Conservation (phyloP, 257 asterid species). For the Nicotiana sylvestris region DNA sequence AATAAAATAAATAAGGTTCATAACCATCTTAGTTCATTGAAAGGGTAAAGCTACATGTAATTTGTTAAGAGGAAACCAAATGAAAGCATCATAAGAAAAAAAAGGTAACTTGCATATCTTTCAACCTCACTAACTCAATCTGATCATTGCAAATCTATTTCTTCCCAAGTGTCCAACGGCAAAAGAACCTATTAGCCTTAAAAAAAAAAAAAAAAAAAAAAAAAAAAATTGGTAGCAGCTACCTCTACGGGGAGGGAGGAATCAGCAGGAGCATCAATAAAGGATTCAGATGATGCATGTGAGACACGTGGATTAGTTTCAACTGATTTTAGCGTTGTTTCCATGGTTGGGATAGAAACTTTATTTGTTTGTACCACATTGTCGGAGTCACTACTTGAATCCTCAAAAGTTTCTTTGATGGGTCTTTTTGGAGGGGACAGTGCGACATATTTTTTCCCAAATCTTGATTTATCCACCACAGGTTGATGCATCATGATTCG, state of each 20-base stretch:
- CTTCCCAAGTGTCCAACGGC: background rate
- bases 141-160: background rate
- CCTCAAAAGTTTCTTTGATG: constrained; percentile 39
- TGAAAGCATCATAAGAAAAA: background rate
- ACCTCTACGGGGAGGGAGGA: constrained; percentile 84
- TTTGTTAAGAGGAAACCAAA: constrained; percentile 8
- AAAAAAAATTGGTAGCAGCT: constrained; percentile 8
- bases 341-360: constrained; percentile 31
- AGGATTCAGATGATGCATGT: constrained; percentile 32
- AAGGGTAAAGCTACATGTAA: constrained; percentile 6
- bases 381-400: constrained; percentile 50
- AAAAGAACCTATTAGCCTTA: background rate
- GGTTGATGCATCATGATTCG: constrained; percentile 38
- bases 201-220: constrained; percentile 1
- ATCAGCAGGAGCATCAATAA: constrained; percentile 39
- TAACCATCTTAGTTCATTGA: constrained; percentile 20
- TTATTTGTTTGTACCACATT: constrained; percentile 34
- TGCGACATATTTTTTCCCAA: constrained; percentile 36
- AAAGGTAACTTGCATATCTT: background rate
- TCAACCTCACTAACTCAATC: background rate
- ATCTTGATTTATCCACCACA: constrained; percentile 35
- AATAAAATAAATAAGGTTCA: background rate
- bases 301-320: constrained; percentile 37
- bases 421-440: constrained; percentile 47
- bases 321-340: constrained; percentile 31